Conservation (phyloP, 805 yeast species). For the Lipomyces kockii region DNA sequence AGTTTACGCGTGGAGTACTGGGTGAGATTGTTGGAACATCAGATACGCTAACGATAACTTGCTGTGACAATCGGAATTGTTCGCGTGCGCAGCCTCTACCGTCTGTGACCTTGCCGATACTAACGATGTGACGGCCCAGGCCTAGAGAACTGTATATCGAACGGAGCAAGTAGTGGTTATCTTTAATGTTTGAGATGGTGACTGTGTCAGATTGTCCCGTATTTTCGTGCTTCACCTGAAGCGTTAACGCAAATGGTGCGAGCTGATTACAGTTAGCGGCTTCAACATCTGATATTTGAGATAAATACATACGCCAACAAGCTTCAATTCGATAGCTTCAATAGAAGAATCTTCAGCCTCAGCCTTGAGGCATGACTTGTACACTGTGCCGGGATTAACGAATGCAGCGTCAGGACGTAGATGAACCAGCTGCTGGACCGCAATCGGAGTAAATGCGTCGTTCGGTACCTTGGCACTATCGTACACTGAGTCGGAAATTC, state of each 20-base stretch:
- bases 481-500: slow-evolving; percentile 67
- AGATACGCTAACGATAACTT: slow-evolving; percentile 63
- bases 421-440: slow-evolving; percentile 58
- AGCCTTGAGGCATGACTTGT: slow-evolving; percentile 54
- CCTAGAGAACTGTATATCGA: slow-evolving; percentile 57
- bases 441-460: slow-evolving; percentile 45
- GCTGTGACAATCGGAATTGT: slow-evolving; percentile 51
- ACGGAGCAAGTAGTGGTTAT: slow-evolving; percentile 47
- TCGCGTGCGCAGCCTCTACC: slow-evolving; percentile 67
- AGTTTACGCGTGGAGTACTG: slow-evolving; percentile 53
- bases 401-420: slow-evolving; percentile 66
- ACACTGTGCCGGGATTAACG: slow-evolving; percentile 52
- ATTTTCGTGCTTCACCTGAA: slow-evolving; percentile 63
- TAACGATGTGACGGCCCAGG: slow-evolving; percentile 72
- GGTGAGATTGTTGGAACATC: slow-evolving; percentile 72
- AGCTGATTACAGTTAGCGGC: slow-evolving; percentile 1
- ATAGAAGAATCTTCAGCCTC: slow-evolving; percentile 49
- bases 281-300: slow-evolving; percentile 32
- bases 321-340: slow-evolving; percentile 58
- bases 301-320: slow-evolving; percentile 66
- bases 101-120: slow-evolving; percentile 64
- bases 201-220: slow-evolving; percentile 58
- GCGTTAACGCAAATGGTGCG: slow-evolving; percentile 43
- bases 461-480: slow-evolving; percentile 51
- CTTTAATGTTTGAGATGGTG: slow-evolving; percentile 52